Conservation (phyloP, 129 eudicot species). For the Dittrichia graveolens region DNA sequence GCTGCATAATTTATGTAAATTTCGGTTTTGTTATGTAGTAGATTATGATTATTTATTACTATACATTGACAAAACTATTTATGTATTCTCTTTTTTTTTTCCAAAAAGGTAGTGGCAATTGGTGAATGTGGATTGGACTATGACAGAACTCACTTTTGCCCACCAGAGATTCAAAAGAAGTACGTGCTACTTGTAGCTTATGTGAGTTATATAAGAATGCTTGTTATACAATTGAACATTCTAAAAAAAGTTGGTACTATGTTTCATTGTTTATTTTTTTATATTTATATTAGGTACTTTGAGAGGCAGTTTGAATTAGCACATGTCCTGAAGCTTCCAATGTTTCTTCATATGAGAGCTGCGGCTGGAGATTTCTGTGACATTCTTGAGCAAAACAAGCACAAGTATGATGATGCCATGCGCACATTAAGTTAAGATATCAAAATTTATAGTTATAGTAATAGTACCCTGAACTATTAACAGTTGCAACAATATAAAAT, state of each 20-base stretch:
- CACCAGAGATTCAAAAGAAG: conserved; percentile 87
- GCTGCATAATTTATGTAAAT: conserved; percentile 1
- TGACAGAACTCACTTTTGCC: conserved; percentile 95
- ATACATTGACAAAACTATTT: not conserved
- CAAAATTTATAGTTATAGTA: no score
- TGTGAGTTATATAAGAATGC: not conserved
- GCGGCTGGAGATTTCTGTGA: conserved; percentile 91
- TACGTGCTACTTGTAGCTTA: conserved; percentile 37
- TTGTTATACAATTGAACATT: not conserved
- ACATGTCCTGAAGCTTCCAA: conserved; percentile 75
- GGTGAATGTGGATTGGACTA: conserved; percentile 99
- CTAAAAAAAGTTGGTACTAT: not conserved
- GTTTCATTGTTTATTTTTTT: not conserved
- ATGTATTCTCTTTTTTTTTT: conserved; percentile 5
- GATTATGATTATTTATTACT: not conserved
- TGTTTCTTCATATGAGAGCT: conserved; percentile 99
- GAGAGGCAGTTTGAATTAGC: conserved; percentile 97
- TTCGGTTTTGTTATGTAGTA: not conserved
- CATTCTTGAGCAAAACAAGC: conserved; percentile 74
- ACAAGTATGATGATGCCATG: conserved; percentile 51
- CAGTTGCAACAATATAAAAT: no score
- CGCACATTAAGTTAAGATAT: not conserved
- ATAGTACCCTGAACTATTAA: no score
- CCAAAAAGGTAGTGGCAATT: conserved; percentile 86
- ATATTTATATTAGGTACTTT: conserved; percentile 61